Conservation (phyloP, 257 asterid species). For the Solanum paucissectum region DNA sequence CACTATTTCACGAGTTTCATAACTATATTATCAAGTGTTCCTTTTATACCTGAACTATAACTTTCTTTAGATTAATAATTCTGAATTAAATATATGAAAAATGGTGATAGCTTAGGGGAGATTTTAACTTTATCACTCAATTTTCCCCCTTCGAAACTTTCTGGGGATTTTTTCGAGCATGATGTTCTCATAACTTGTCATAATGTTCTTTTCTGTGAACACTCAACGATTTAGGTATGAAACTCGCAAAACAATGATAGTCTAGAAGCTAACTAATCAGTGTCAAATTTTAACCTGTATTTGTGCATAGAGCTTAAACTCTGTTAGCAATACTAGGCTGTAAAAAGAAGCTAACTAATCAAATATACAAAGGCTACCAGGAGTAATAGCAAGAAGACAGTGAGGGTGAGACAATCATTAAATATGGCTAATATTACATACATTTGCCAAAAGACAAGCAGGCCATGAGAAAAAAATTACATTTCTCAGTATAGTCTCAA, state of each 20-base stretch:
- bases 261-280: neutral
- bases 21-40: no score
- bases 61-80: neutral
- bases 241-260: neutral
- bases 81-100: no score
- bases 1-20: neutral
- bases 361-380: neutral
- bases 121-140: no score
- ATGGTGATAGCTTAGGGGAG: no score
- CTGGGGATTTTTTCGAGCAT: neutral
- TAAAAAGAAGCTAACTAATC: no score
- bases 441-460: slow-evolving; percentile 13
- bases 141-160: neutral
- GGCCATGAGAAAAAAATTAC: neutral
- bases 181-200: neutral
- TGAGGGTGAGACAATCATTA: neutral
- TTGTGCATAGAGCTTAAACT: neutral
- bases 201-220: neutral
- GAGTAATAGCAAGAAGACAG: neutral
- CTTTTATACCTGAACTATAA: no score
- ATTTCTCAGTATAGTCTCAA: neutral
- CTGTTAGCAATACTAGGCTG: neutral
- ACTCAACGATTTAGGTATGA: neutral
- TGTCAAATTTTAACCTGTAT: neutral
- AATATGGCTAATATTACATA: slow-evolving; percentile 10